Base-by-base conservation (phyloP, 768 basidiomycete genomes). In the Naganishia vishniacii region DNA sequence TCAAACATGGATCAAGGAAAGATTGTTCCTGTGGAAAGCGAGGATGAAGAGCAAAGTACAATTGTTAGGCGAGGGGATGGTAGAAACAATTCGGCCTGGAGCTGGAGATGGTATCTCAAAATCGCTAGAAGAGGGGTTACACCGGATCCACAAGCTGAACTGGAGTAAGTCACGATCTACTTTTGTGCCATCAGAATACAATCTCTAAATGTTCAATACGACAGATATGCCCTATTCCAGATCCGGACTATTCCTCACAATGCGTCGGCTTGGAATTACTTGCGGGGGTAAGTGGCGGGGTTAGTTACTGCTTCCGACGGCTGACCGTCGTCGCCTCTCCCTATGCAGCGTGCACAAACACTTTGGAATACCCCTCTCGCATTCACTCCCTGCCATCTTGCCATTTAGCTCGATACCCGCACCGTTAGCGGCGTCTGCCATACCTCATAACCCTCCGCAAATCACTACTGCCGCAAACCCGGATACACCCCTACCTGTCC, bases 61-160 rank as follows among this genome's bases (percentile, higher is more conserved):
- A 63, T 63, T 1, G 67, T 91, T 89, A 89, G 78, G 25, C 80
- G 80, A 11, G 78, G 81, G 28, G 94, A 99, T 75, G 81, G 94
- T 40, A 79, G 95, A 70, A 99, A 99, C 78, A 99, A 99, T 74
- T 93, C 90, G 34, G 95, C 89, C 23, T 99, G 95, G 95, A 91
- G 46, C 87, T 92, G 81, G 95, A 91, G 75, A 83, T 92, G 66
- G 85, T 89, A 48, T 89, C 85, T 77, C 82, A 84, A 59, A 85
- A 87, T 42, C 79, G 85, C 67, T 77, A 84, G 69, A 76, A 81
- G 60, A 83, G 84, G n/a, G 83, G 86, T 70, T 80, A 82, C 72
- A 84, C 88, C 67, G 76, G 84, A 64, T 28, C 62, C 59, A 7
- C 83, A 82, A 60, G 80, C 86, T 58, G 94, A 97, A 77, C 72